Evolutionary conservation across 1,139 yeast genomes (phyloP).

Genomic region (Pichia sp.): DNA sequence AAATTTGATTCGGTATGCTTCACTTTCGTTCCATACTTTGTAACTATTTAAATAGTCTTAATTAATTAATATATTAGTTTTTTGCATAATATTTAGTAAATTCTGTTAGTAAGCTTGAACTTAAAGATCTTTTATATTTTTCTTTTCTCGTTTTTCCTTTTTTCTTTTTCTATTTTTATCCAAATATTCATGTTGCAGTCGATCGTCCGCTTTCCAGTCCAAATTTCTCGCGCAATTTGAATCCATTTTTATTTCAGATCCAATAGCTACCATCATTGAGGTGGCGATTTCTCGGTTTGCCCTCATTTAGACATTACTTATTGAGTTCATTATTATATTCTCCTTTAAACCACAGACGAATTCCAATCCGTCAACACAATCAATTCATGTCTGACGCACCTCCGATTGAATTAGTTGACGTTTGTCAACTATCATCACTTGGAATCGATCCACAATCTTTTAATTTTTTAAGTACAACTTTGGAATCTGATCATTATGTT

Average conservation of each 20-base stretch:
- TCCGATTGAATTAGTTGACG: slow-evolving; percentile 95
- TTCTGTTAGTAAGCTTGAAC: too few species aligned
- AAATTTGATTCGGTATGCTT: background rate
- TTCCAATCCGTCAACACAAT: background rate
- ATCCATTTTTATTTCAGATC: background rate
- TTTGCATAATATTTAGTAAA: background rate
- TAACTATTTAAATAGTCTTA: background rate
- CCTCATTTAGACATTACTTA: background rate
- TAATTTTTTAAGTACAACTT: slow-evolving; percentile 89
- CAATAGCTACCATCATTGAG: background rate
- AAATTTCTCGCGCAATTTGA: background rate
- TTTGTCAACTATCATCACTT: slow-evolving; percentile 75
- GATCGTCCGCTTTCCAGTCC: background rate
- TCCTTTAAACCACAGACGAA: background rate
- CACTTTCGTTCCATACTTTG: slow-evolving; percentile 2
- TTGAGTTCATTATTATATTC: background rate
- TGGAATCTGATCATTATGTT: slow-evolving; percentile 87
- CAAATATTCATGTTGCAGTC: background rate
- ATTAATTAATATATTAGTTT: background rate
- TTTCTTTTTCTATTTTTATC: too few species aligned
- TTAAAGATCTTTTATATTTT: too few species aligned
- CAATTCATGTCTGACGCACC: slow-evolving; percentile 27
- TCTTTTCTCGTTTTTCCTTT: too few species aligned
- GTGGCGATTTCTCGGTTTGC: background rate
- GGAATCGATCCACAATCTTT: slow-evolving; percentile 80